These are phyloP conservation scores for Trichosporon sp. DNA, from an alignment of 1,284 basidiomycete species.

Conservation along the genomic window DNA sequence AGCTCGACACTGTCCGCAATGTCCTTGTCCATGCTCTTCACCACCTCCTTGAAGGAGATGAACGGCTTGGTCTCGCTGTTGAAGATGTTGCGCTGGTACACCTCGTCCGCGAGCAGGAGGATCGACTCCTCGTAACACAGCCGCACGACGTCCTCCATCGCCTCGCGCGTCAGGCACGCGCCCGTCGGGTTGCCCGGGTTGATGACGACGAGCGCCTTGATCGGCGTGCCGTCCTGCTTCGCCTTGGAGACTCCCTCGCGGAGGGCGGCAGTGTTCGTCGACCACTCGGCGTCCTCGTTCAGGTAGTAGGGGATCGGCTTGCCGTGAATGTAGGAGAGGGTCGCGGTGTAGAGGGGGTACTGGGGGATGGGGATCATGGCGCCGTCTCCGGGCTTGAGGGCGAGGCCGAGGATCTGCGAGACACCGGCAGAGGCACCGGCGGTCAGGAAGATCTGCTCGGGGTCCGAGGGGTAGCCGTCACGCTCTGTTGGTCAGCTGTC, in stretches of 20 bases:
- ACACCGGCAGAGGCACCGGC: conserved; percentile 92
- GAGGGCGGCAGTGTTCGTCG: conserved; percentile 74
- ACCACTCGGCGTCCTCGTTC: conserved; percentile 80
- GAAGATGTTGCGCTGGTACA: conserved; percentile 92
- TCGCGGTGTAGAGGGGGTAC: conserved; percentile 95
- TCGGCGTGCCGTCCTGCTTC: conserved; percentile 64
- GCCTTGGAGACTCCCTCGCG: conserved; percentile 70
- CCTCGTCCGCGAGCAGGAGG: conserved; percentile 89
- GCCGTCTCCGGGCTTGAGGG: conserved; percentile 52
- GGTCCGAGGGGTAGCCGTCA: conserved; percentile 81
- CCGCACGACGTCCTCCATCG: conserved; percentile 72
- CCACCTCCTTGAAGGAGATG: conserved; percentile 86
- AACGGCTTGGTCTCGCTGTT: conserved; percentile 68
- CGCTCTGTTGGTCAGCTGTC: conserved; percentile 63
- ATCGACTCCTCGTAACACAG: conserved; percentile 83
- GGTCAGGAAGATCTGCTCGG: conserved; percentile 89
- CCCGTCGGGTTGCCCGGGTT: conserved; percentile 97
- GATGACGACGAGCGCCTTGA: conserved; percentile 88
- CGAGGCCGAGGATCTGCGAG: conserved; percentile 69
- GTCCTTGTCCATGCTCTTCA: conserved; percentile 64
- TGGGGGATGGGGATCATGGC: conserved; percentile 89
- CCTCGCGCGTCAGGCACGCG: conserved; percentile 69
- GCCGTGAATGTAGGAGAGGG: conserved; percentile 81
- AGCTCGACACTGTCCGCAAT: conserved; percentile 65
- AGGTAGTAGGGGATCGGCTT: conserved; percentile 86